A percentile compares a stretch with the other conserved stretches of the same genome.
These are phyloP conservation scores for Lagenidium giganteum DNA, from an alignment of 352 stramenopile species.

Conservation along the genomic window DNA sequence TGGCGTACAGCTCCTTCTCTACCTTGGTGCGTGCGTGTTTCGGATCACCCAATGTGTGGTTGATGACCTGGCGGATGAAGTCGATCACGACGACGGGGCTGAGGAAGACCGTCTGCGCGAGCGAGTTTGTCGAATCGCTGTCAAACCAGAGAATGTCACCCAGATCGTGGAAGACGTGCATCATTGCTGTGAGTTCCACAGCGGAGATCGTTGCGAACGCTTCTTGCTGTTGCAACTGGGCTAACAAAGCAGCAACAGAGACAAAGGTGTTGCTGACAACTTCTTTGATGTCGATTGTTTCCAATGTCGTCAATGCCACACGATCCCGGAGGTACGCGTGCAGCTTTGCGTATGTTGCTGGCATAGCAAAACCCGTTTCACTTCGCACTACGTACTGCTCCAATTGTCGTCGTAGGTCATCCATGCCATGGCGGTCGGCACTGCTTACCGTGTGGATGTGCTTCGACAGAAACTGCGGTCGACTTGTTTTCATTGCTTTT, in stretches of 20 bases:
- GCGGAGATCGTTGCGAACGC: background rate
- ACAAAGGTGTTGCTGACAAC: background rate
- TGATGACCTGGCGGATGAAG: conserved; percentile 11
- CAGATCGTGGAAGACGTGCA: conserved; percentile 9
- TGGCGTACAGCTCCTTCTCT: background rate
- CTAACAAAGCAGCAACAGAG: background rate
- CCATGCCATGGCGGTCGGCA: conserved; percentile 2
- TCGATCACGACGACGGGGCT: conserved; percentile 7
- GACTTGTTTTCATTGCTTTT: no score
- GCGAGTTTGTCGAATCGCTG: background rate
- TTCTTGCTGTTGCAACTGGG: background rate
- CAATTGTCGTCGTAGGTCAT: background rate
- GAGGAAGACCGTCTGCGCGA: conserved; percentile 1
- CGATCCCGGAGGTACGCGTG: background rate
- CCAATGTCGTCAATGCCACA: no score
- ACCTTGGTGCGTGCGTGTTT: background rate
- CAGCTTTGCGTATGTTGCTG: conserved; percentile 5
- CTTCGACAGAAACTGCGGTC: background rate
- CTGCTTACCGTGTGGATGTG: conserved; percentile 12
- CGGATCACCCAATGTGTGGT: no score
- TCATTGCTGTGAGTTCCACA: background rate
- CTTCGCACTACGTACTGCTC: conserved; percentile 3
- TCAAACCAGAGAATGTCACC: conserved; percentile 16
- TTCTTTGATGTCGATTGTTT: no score
- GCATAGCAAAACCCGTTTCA: conserved; percentile 11